Conservation (phyloP, 805 yeast species). For the Saccharomycopsis sp. region DNA sequence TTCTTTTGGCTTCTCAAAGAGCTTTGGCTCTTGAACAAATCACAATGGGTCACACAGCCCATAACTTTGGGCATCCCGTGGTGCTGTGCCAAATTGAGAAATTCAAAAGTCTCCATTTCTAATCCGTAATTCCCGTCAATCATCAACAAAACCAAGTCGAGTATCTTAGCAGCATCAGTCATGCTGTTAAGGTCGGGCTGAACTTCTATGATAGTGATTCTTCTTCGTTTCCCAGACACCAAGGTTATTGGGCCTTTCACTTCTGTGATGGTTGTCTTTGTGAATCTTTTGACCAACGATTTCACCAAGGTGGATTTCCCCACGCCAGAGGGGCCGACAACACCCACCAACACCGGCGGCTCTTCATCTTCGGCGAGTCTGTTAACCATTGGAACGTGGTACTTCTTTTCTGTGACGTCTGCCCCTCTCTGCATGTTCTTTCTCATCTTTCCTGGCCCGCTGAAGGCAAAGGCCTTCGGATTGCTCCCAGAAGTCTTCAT, state of each 20-base stretch:
- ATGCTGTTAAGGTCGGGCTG: conserved; percentile 87
- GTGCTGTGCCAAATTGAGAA: conserved; percentile 88
- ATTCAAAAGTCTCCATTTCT: conserved; percentile 99
- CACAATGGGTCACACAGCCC: conserved; percentile 93
- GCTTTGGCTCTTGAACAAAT: conserved; percentile 80
- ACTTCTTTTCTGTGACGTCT: conserved; percentile 70
- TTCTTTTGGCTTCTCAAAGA: conserved; percentile 89
- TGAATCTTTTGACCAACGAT: conserved; percentile 76
- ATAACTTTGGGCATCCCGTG: conserved; percentile 98
- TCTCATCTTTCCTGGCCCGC: conserved; percentile 80
- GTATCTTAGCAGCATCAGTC: conserved; percentile 93
- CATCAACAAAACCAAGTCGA: conserved; percentile 81
- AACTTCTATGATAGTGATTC: conserved; percentile 89
- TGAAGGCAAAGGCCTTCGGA: conserved; percentile 75
- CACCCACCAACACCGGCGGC: conserved; percentile 93
- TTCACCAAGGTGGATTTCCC: conserved; percentile 92
- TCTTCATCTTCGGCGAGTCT: conserved; percentile 96
- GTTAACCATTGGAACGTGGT: conserved; percentile 97
- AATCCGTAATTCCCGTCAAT: conserved; percentile 97
- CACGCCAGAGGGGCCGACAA: conserved; percentile 98
- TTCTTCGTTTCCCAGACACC: conserved; percentile 88
- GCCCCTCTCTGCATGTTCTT: conserved; percentile 75
- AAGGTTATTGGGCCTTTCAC: conserved; percentile 95
- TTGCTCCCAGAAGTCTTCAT: conserved; percentile 60
- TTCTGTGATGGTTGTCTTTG: conserved; percentile 79